These are phyloP conservation scores for Picochlorum sp. DNA, from an alignment of 139 green algal species.

Conservation along the genomic window DNA sequence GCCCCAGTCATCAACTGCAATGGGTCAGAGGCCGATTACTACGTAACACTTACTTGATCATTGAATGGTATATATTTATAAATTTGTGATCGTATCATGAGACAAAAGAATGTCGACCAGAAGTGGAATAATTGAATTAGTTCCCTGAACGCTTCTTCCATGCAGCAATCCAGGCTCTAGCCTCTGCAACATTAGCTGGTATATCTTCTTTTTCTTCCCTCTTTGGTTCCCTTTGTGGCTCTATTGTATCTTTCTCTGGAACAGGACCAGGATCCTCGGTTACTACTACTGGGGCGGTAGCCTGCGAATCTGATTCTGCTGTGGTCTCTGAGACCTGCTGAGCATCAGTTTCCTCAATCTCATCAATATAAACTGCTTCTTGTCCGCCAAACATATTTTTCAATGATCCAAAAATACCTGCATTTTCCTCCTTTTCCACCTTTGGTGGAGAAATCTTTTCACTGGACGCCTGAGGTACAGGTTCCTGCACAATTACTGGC, in stretches of 20 bases:
- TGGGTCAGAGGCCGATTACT: background rate
- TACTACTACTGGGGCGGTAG: background rate
- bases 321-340: background rate
- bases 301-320: background rate
- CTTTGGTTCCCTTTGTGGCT: constrained; percentile 10
- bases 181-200: constrained; percentile 34
- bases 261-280: background rate
- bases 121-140: background rate
- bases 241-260: constrained; percentile 17
- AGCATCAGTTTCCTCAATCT: constrained; percentile 18
- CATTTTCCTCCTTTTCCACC: background rate
- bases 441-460: background rate
- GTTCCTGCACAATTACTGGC: background rate
- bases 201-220: constrained; percentile 5
- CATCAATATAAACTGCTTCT: constrained; percentile 1
- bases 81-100: background rate
- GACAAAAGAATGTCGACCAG: too few relatives aligned
- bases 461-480: constrained; percentile 7
- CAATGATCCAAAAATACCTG: background rate
- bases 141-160: constrained; percentile 21
- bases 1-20: constrained; percentile 30
- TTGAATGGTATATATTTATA: constrained; percentile 2
- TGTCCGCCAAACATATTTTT: constrained; percentile 8
- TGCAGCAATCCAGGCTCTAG: constrained; percentile 32
- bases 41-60: background rate